Evolutionary conservation across 805 yeast genomes (phyloP).

Genomic region (Lachancea mirantina): DNA sequence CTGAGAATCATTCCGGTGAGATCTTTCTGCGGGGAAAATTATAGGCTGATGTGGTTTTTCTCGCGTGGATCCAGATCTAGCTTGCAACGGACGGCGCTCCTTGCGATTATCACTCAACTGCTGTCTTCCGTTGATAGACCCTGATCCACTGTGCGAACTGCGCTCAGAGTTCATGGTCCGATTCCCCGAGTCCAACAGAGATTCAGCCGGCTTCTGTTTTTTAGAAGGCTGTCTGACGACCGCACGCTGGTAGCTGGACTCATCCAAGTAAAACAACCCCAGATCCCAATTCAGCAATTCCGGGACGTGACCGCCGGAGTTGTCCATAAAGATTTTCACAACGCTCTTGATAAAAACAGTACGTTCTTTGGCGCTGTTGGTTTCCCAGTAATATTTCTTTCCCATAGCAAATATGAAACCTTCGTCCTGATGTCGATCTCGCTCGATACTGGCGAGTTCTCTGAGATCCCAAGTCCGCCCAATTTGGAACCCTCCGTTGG

Average conservation of each 20-base stretch:
- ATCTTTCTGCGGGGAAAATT: too few relatives aligned
- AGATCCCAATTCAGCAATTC: constrained; percentile 46
- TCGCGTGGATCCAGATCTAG: too few relatives aligned
- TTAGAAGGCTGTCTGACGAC: constrained; percentile 8
- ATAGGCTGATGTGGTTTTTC: too few relatives aligned
- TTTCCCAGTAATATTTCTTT: constrained; percentile 81
- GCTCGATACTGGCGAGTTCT: constrained; percentile 53
- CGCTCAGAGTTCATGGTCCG: too few relatives aligned
- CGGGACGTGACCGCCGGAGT: constrained; percentile 51
- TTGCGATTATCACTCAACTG: too few relatives aligned
- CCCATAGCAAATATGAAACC: constrained; percentile 59
- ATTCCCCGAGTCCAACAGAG: too few relatives aligned
- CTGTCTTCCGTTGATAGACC: too few relatives aligned
- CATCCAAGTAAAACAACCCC: constrained; percentile 34
- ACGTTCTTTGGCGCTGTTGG: constrained; percentile 50
- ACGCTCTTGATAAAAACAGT: constrained; percentile 50
- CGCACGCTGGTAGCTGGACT: constrained; percentile 32
- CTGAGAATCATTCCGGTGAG: too few relatives aligned
- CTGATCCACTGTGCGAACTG: too few relatives aligned
- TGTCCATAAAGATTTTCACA: constrained; percentile 46
- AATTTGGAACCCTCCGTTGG: constrained; percentile 70
- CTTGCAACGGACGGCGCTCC: too few relatives aligned
- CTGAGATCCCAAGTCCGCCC: constrained; percentile 89
- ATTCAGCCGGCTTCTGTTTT: too few relatives aligned
- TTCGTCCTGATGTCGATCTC: constrained; percentile 44